Evolutionary conservation across 805 yeast genomes (phyloP), one percentile per base, ranked within the genome.

Genomic region (Candida odintsovae): DNA sequence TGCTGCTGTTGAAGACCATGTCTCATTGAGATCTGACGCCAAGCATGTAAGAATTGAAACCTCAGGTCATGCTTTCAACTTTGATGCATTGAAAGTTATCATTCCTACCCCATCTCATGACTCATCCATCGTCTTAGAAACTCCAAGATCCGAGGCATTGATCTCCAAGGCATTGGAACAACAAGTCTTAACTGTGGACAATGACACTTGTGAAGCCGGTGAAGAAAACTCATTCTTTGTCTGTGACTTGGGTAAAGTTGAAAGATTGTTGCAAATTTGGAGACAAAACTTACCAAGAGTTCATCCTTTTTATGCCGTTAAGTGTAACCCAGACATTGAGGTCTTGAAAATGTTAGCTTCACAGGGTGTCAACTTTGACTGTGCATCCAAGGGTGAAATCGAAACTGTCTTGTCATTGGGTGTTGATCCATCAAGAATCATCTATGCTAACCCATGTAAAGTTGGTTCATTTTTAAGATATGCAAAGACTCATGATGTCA

Each of bases 381-480:
- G 99, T 69, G 98, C 98, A 6, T 87, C 96, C 20, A 80, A 83
- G 59, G 75, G 75, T 52, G 99, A 92, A 68, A 88, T 92, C 58
- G 83, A 82, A 45, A 68, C 70, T 39, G 76, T 88, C 43, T 69
- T 88, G 51, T 59, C 66, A 18, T 60, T 83, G 49, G 92, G 92
- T 8, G 78, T 84, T 42, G 69, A 69, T 51, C 77, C 95, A 9
- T 63, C 72, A 12, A 72, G 86, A 52, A 85, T 92, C 58, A 77
- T 94, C 46, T 92, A 88, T 66, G 97, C 98, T 15, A 89, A 92
- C 59, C 97, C 99, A 12, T 87, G 97, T 67, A 92, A 92, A 68
- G 81, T 90, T n/a, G 76, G 80, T 42, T 85, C 96, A 18, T 88
- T 82, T 54, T 70, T 92, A 49, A 76, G 94, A 54, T 83, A 73